Conservation (phyloP, 2,329 filamentous ascomycete genomes). For the Colletotrichum plurivorum region DNA sequence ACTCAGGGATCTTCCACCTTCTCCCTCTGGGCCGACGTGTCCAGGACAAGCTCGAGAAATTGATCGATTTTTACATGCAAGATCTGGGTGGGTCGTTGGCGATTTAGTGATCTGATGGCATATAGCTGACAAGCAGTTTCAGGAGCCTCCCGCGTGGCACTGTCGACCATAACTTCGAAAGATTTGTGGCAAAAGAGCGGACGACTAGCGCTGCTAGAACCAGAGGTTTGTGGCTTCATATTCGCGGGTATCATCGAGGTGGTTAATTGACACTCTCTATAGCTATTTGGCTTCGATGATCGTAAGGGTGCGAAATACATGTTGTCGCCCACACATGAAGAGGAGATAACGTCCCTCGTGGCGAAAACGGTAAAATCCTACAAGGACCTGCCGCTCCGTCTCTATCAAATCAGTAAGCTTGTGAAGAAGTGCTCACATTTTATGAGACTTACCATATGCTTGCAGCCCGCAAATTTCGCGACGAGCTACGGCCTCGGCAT, state of each 20-base stretch:
- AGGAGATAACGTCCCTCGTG: constrained; percentile 92
- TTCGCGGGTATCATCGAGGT: not conserved
- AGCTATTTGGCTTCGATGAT: constrained; percentile 87
- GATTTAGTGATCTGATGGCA: not conserved
- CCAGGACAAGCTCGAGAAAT: constrained; percentile 86
- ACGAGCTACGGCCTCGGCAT: constrained; percentile 90
- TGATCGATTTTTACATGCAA: constrained; percentile 93
- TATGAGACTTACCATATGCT: constrained; percentile 16
- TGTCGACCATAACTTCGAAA: constrained; percentile 90
- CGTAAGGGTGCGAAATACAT: constrained; percentile 82
- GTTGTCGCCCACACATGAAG: constrained; percentile 93
- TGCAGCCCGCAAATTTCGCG: constrained; percentile 89
- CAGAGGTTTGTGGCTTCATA: constrained; percentile 68
- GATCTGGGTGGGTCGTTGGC: constrained; percentile 69
- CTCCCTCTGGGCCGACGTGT: constrained; percentile 89
- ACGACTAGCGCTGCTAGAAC: constrained; percentile 78
- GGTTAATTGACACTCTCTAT: constrained; percentile 41
- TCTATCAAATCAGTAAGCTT: constrained; percentile 88
- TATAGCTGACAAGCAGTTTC: constrained; percentile 40
- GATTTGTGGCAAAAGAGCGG: constrained; percentile 87
- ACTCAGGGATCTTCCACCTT: constrained; percentile 93
- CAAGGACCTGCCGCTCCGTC: constrained; percentile 84
- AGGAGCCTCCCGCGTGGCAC: constrained; percentile 84
- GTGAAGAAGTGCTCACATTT: not conserved
- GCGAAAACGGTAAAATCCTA: constrained; percentile 82